Base-by-base conservation (phyloP, 208 protist genomes). In the Wallacemonas rigidus region DNA sequence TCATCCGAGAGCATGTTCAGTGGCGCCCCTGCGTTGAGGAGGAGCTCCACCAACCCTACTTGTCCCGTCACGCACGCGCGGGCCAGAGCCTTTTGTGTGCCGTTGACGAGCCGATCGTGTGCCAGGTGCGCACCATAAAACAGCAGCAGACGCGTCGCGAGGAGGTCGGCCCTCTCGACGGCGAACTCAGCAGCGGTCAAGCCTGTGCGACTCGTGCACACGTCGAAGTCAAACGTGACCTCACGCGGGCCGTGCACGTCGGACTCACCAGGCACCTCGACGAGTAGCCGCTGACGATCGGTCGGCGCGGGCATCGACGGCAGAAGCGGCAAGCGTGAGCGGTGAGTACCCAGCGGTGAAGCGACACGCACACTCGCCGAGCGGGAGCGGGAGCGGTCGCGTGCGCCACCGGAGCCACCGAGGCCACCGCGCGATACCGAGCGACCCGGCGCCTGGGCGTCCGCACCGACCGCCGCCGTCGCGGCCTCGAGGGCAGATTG, bases 1-100 rank as follows among this genome's bases (percentile, higher is more conserved):
- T 96, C 89, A 2, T 75, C 43, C 9, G 88, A 94, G 26, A 96
- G 71, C 63, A 89, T 80, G 41, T 57, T 67, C 38, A 90, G 65
- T 9, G 67, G 36, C 57, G 90, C 90, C 3, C 90, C 90, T 2
- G 82, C 78, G 54, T 85, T 75, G 43, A 95, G 81, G 17, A 95
- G 71, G 26, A 54, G 15, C 72, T 95, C 90, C 3, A 89, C 85
- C 8, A 76, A 67, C 26, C 80, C 81, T 9, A 83, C 75, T 54
- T 93, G 79, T 9, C 90, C 90, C 1, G 26, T 62, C 4, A 74
- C 36, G 63, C 88, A 93, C 26, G 90, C 90, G 1, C 87, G 82
- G n/a, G 88, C 88, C 3, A 93, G 72, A 1, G 77, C 71, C 1
- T 86, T 95, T 71, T 91, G 84, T 47, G 62, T 77, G 2, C 81